Evolutionary conservation across 2,329 filamentous ascomycete species (phyloP).

Genomic region (Neurospora crassa): DNA sequence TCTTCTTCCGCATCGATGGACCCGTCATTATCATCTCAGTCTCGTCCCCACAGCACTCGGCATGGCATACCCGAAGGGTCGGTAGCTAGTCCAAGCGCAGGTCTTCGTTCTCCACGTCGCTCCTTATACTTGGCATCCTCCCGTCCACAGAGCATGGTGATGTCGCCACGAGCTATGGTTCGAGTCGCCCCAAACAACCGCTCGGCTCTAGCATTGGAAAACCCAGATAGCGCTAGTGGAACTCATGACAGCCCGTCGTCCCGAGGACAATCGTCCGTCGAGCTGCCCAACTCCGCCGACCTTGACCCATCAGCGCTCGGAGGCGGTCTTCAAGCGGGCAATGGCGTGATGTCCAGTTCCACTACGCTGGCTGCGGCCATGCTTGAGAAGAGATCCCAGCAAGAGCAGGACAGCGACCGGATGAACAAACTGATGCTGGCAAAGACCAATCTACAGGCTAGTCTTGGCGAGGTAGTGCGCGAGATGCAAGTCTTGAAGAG

Average conservation of each 20-base stretch:
- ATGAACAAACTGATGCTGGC: constrained; percentile 77
- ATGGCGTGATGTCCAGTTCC: neutral
- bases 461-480: constrained; percentile 76
- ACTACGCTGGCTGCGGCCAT: constrained; percentile 29
- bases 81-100: constrained; percentile 23
- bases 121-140: constrained; percentile 32
- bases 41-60: constrained; percentile 29
- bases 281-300: constrained; percentile 35
- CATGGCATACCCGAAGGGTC: constrained; percentile 27
- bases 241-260: neutral
- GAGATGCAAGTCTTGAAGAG: constrained; percentile 59
- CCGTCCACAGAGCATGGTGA: constrained; percentile 44
- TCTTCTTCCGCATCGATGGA: constrained; percentile 36
- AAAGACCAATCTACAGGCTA: constrained; percentile 85
- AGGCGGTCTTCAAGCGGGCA: neutral
- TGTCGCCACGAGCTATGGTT: constrained; percentile 40
- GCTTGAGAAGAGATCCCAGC: constrained; percentile 38
- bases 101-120: constrained; percentile 39
- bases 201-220: constrained; percentile 41
- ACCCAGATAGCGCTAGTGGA: constrained; percentile 27
- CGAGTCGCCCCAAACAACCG: constrained; percentile 49
- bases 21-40: constrained; percentile 18
- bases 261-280: constrained; percentile 19
- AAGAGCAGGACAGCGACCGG: constrained; percentile 48
- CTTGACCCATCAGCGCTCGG: neutral